Evolutionary conservation across 495 filamentous ascomycete genomes (phyloP).

Genomic region (Extremus antarcticus): DNA sequence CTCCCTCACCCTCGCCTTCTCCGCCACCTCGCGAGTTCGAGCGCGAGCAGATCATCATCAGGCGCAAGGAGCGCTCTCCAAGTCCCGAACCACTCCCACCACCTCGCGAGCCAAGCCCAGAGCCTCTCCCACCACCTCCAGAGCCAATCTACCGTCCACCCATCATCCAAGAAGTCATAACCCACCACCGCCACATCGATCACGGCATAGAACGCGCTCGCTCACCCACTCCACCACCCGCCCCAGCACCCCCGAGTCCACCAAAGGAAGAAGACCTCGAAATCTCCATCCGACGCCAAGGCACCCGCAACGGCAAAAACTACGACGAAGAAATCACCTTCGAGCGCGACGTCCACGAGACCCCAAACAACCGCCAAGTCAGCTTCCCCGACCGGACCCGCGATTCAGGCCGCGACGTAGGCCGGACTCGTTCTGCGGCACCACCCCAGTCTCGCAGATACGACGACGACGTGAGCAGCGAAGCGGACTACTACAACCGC

Average conservation of each 20-base stretch:
- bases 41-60: constrained; percentile 32
- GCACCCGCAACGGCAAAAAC: constrained; percentile 23
- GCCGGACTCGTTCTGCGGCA: constrained; percentile 4
- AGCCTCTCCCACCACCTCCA: constrained; percentile 34
- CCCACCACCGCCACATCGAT: constrained; percentile 77
- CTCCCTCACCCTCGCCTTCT: constrained; percentile 16
- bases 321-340: constrained; percentile 51
- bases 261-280: constrained; percentile 30
- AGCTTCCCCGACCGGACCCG: constrained; percentile 4
- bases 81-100: constrained; percentile 18
- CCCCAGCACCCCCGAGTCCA: constrained; percentile 30
- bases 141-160: constrained; percentile 54
- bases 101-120: constrained; percentile 20
- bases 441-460: constrained; percentile 11
- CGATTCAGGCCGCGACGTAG: background rate
- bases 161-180: constrained; percentile 68
- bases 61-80: constrained; percentile 24
- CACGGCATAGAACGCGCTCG: constrained; percentile 44
- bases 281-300: constrained; percentile 40
- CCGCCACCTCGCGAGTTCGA: constrained; percentile 22
- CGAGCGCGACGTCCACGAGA: constrained; percentile 41
- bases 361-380: constrained; percentile 23
- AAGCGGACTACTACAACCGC: constrained; percentile 56
- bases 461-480: constrained; percentile 37
- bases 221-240: constrained; percentile 28